These are phyloP conservation scores for Sporisorium exsertum DNA, from an alignment of 1,284 basidiomycete genomes.

Conservation along the genomic window DNA sequence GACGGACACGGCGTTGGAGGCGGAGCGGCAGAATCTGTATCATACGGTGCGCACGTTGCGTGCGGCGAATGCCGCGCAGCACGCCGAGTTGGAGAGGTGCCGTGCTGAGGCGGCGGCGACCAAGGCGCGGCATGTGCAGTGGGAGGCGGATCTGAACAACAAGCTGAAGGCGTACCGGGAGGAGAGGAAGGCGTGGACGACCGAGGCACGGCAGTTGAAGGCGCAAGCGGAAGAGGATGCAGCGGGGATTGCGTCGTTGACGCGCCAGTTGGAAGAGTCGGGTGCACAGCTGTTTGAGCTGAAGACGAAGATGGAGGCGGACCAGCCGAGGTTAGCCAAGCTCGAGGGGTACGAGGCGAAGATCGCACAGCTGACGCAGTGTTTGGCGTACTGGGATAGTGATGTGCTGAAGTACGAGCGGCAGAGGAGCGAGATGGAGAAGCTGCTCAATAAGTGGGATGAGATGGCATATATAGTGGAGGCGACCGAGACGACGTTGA, in stretches of 20 bases:
- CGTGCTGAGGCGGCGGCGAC: slow-evolving; percentile 53
- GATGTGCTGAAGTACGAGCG: slow-evolving; percentile 59
- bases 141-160: slow-evolving; percentile 64
- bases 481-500: slow-evolving; percentile 47
- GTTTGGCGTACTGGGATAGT: slow-evolving; percentile 59
- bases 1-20: slow-evolving; percentile 62
- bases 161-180: slow-evolving; percentile 65
- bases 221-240: slow-evolving; percentile 51
- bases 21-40: slow-evolving; percentile 67
- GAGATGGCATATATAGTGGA: slow-evolving; percentile 60
- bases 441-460: slow-evolving; percentile 54
- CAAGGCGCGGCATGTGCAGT: slow-evolving; percentile 57
- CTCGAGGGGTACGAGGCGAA: slow-evolving; percentile 56
- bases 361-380: slow-evolving; percentile 47
- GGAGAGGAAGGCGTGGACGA: slow-evolving; percentile 61
- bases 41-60: slow-evolving; percentile 57
- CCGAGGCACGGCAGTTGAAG: slow-evolving; percentile 53
- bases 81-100: slow-evolving; percentile 47
- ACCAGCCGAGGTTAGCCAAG: slow-evolving; percentile 48
- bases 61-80: slow-evolving; percentile 36
- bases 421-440: slow-evolving; percentile 63
- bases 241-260: slow-evolving; percentile 31
- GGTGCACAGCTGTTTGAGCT: slow-evolving; percentile 60
- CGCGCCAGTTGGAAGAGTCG: slow-evolving; percentile 49
- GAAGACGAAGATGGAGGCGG: slow-evolving; percentile 42